Evolutionary conservation across 2,329 filamentous ascomycete species (phyloP), one percentile per base, ranked within the genome.

Genomic region (Lecanicillium sp.): DNA sequence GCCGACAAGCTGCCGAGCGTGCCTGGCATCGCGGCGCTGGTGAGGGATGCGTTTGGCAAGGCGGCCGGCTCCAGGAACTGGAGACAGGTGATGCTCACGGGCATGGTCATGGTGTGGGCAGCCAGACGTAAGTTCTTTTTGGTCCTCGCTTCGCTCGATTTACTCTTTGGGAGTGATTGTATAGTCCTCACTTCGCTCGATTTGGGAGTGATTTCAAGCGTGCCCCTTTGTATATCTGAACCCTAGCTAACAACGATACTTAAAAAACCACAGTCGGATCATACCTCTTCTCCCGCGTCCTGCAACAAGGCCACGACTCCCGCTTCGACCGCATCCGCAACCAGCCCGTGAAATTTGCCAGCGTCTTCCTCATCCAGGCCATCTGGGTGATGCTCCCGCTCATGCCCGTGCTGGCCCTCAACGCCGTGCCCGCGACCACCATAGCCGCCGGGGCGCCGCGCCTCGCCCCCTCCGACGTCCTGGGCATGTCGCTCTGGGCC

Each of bases 331-430:
- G 51, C 33, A 61, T 70, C 42, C 62, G 62, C 44, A 51, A 49
- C 11, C 55, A 56, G 2, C 56, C 61, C 0, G 40, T 46, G 17
- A 54, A 51, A 36, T 68, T 70, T 49, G 46, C 54, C 3, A 52
- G 32, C 32, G 59, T 61, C 12, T 71, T 61, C 44, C 44, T 61
- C 37, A 73, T 71, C 4, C 81, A 85, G 57, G 79, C 80, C 6
- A 69, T 71, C 0, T 85, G 80, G 81, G 77, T 84, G 3, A 75
- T 75, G 3, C 63, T 84, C n/a, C 80, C 76, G 54, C 64, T 81
- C 4, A 64, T 82, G 48, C 81, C 81, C 10, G 71, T 85, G 8
- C 60, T 84, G 5, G 72, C 77, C 3, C 52, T 84, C 39, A 84
- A 84, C 56, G 64, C 74, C 6, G 68, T 81, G 5, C 78, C 80